phyloP scores from a whole-genome alignment of 345 rosid species.

The Syzygium oleosum region DNA sequence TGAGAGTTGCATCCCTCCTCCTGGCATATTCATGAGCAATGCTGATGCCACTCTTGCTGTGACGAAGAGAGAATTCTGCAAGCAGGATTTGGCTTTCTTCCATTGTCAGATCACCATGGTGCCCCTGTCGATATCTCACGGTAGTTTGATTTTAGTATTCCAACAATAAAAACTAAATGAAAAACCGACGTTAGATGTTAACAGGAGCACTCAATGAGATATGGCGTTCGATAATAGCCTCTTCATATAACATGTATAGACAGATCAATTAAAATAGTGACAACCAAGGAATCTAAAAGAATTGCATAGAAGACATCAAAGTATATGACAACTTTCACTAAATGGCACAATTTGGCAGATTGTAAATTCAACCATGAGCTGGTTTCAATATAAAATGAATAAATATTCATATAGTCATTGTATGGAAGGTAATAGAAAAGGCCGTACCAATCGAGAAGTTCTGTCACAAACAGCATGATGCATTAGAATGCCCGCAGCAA shows the following conservation, averaged over 20 bases:
- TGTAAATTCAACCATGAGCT: background rate
- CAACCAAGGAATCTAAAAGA: background rate
- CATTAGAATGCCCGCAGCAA: conserved; percentile 92
- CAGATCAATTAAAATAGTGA: background rate
- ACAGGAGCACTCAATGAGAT: background rate
- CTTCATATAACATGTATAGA: background rate
- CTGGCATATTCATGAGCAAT: conserved; percentile 64
- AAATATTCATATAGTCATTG: background rate
- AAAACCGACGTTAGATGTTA: background rate
- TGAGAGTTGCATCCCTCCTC: conserved; percentile 23
- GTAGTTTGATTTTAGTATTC: background rate
- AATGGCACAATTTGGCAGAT: background rate
- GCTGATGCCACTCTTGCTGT: conserved; percentile 56
- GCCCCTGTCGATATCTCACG: conserved; percentile 36
- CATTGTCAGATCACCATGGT: conserved; percentile 69
- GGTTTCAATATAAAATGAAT: background rate
- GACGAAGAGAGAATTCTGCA: conserved; percentile 88
- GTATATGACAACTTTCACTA: background rate
- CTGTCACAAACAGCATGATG: conserved; percentile 89
- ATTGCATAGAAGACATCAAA: background rate
- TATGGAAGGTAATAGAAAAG: background rate
- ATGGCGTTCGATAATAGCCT: background rate
- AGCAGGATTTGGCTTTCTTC: conserved; percentile 63
- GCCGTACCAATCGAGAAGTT: conserved; percentile 61
- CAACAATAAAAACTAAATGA: background rate